Evolutionary conservation across 169 alveolate genomes (phyloP), one percentile per base, ranked within the genome.

Genomic region (Cryptosporidium xiaoi): DNA sequence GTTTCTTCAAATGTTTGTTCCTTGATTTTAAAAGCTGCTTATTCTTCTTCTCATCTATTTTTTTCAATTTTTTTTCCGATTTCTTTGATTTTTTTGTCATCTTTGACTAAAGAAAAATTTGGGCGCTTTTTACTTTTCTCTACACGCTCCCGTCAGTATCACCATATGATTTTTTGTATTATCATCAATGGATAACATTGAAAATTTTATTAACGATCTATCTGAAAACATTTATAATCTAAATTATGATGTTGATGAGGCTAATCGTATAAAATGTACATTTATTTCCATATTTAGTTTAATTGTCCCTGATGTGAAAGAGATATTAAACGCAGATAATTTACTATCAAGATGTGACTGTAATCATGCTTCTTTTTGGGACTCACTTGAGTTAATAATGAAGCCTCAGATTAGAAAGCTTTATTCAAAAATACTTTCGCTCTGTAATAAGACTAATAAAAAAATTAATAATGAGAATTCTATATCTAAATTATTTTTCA

Each of bases 341-440:
- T 51, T 69, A 20, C 13, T 69, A 3, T 31, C 31, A 6, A 69
- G 51, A 53, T 69, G 51, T 55, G 83, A 69, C 15, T n/a, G 16
- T 53, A 66, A 69, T 33, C 55, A 55, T 13, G 36, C 36, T 69
- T 69, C 83, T n/a, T 51, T 69, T 34, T 69, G 83, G 83, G 51
- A 36, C 16, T 69, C 83, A 13, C 20, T 69, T 27, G 83, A 69
- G 24, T 15, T 56, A 13, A 31, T 69, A 29, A 60, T 69, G 24
- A 56, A 53, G n/a, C 83, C 83, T 0, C 66, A 69, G 29, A 2
- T 69, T 1, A 69, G 27, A 40, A 69, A 53, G 29, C 66, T 69
- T 50, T 51, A 53, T 18, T 29, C 15, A 31, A 69, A 53, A 31
- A 34, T 69, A 51, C 33, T 51, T 13, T 4, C 46, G 0, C 31